Conservation (phyloP, 108 stramenopile species). For the Cylindrotheca closterium region DNA sequence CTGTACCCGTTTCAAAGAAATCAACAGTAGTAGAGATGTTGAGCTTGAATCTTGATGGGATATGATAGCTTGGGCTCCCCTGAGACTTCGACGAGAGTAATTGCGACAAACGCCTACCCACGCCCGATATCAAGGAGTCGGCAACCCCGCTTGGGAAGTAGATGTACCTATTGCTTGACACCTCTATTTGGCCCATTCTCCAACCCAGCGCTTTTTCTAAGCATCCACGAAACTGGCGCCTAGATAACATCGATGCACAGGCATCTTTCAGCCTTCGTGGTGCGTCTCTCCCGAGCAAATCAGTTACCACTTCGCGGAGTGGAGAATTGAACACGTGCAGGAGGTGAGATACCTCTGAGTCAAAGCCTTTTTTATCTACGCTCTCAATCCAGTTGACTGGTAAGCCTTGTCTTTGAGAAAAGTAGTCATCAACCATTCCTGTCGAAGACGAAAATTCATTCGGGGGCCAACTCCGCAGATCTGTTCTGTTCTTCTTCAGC, state of each 20-base stretch:
- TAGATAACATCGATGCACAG: constrained; percentile 19
- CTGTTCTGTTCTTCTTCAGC: not conserved
- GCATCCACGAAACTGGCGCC: constrained; percentile 26
- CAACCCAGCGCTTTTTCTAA: constrained; percentile 37
- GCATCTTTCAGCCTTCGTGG: constrained; percentile 22
- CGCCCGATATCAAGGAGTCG: constrained; percentile 6
- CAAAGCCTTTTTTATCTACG: constrained; percentile 4
- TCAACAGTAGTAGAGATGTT: no score
- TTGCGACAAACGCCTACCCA: not conserved
- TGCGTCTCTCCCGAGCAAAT: constrained; percentile 14
- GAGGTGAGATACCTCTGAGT: constrained; percentile 3
- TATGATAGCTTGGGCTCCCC: no score
- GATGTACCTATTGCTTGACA: not conserved
- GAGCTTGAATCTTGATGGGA: no score
- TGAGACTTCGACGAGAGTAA: no score
- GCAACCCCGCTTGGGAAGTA: constrained; percentile 28
- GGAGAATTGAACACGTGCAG: constrained; percentile 11
- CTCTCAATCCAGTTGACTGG: constrained; percentile 28
- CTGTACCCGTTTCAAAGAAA: no score
- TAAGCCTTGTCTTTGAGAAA: constrained; percentile 15
- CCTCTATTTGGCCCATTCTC: constrained; percentile 4
- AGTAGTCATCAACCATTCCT: constrained; percentile 27
- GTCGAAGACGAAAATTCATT: constrained; percentile 14
- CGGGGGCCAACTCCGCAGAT: constrained; percentile 33
- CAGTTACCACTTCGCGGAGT: constrained; percentile 28